Conservation (phyloP, 176 grass and related monocot species). For the Sorghum bicolor region DNA sequence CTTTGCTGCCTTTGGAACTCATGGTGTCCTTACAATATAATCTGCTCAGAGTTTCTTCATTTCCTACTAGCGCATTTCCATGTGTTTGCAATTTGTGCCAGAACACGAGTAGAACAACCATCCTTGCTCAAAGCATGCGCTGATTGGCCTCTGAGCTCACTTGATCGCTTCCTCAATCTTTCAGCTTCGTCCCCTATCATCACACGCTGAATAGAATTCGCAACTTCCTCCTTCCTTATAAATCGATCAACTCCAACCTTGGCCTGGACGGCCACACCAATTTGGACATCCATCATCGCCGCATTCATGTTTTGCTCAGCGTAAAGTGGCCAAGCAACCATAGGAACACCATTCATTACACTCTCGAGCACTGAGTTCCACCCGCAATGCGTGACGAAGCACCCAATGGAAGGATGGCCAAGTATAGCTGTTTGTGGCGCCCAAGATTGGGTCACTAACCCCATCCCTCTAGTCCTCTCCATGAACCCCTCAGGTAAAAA, state of each 20-base stretch:
- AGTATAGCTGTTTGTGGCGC: conserved; percentile 39
- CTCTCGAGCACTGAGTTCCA: conserved; percentile 68
- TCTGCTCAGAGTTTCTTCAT: too few relatives aligned
- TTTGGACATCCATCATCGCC: conserved; percentile 30
- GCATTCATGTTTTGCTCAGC: conserved; percentile 71
- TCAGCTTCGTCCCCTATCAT: conserved; percentile 53
- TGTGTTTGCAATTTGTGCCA: conserved; percentile 3
- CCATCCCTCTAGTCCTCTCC: conserved; percentile 20
- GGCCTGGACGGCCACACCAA: conserved; percentile 13
- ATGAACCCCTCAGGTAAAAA: conserved; percentile 48
- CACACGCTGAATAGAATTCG: conserved; percentile 1
- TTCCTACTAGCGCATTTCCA: conserved; percentile 8
- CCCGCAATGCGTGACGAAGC: conserved; percentile 69
- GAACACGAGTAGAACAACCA: conserved; percentile 9
- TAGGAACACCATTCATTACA: conserved; percentile 36
- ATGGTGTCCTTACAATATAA: conserved; percentile 1
- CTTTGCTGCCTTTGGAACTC: neutral
- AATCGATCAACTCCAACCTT: neutral
- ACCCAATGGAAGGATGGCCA: neutral
- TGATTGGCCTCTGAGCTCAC: conserved; percentile 26
- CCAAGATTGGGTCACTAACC: conserved; percentile 27
- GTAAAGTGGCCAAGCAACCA: conserved; percentile 59
- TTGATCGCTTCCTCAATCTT: neutral
- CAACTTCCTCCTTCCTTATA: conserved; percentile 37
- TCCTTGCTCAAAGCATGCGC: conserved; percentile 12